Conservation (phyloP, 208 protist genomes). For the Leishmania major region DNA sequence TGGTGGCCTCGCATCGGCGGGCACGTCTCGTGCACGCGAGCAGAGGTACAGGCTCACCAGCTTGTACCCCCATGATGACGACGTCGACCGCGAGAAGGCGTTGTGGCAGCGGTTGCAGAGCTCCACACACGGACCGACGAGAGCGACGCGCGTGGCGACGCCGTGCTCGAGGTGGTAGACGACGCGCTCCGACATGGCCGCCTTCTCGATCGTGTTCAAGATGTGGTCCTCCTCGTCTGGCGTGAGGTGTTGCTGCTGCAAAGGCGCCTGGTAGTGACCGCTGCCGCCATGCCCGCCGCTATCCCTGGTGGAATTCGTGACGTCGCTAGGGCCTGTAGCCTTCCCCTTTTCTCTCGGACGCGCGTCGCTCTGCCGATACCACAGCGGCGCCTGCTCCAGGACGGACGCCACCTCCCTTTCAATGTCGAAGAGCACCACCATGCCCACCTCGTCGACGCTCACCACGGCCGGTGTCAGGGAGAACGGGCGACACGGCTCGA, state of each 20-base stretch:
- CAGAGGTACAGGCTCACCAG: constrained; percentile 47
- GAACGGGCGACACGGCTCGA: constrained; percentile 27
- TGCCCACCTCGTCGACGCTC: constrained; percentile 73
- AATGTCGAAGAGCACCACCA: constrained; percentile 65
- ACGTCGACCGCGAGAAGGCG: not conserved
- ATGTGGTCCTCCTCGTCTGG: constrained; percentile 19
- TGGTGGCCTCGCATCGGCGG: not conserved
- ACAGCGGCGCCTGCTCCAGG: constrained; percentile 19
- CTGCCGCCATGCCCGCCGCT: not conserved
- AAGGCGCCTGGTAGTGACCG: not conserved
- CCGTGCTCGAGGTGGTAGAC: constrained; percentile 52
- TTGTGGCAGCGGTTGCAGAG: constrained; percentile 63
- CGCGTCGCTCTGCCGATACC: constrained; percentile 10
- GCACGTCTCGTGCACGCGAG: constrained; percentile 36
- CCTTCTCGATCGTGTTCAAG: constrained; percentile 12
- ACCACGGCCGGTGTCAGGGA: constrained; percentile 45
- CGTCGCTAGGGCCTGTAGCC: not conserved
- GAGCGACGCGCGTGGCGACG: constrained; percentile 41
- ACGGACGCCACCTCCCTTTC: constrained; percentile 32
- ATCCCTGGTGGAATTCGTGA: not conserved
- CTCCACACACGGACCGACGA: constrained; percentile 66
- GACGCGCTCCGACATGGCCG: constrained; percentile 1
- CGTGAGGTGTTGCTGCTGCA: constrained; percentile 13
- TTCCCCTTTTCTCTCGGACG: not conserved
- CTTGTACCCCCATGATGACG: constrained; percentile 4